Conservation (phyloP, 225 moss, liverwort and hornwort genomes). For the Sphagnum contortum region DNA sequence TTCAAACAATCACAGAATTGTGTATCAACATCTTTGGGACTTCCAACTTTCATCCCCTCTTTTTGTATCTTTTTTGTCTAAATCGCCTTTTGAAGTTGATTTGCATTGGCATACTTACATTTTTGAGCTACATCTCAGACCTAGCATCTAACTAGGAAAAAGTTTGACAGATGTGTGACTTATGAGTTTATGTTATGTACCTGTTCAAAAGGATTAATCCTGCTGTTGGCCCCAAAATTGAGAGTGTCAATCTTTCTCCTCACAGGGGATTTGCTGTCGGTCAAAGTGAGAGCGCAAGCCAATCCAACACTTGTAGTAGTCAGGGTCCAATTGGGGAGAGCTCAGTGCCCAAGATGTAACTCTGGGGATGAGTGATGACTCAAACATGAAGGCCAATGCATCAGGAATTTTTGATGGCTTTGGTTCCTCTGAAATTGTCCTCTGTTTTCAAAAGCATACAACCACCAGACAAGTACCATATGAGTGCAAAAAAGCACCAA, state of each 20-base stretch:
- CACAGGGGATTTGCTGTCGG: constrained; percentile 27
- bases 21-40: too few species aligned
- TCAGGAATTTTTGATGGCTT: constrained; percentile 80
- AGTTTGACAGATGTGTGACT: too few species aligned
- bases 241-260: constrained; percentile 1
- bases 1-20: too few species aligned
- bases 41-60: too few species aligned
- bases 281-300: constrained; percentile 86
- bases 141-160: too few species aligned
- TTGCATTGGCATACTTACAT: too few species aligned
- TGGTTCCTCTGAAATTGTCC: constrained; percentile 69
- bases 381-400: constrained; percentile 94
- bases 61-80: too few species aligned
- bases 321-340: constrained; percentile 66
- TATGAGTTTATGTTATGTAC: too few species aligned
- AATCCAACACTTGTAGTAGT: constrained; percentile 96
- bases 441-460: constrained; percentile 27
- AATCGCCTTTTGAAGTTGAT: too few species aligned
- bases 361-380: constrained; percentile 79
- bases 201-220: too few species aligned
- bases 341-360: constrained; percentile 63
- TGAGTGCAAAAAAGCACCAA: background rate
- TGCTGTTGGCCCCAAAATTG: too few species aligned
- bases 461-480: background rate
- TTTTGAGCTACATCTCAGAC: too few species aligned